These are phyloP conservation scores for Chrysochromulina tobinii DNA, from an alignment of 78 protist genomes.

Conservation along the genomic window DNA sequence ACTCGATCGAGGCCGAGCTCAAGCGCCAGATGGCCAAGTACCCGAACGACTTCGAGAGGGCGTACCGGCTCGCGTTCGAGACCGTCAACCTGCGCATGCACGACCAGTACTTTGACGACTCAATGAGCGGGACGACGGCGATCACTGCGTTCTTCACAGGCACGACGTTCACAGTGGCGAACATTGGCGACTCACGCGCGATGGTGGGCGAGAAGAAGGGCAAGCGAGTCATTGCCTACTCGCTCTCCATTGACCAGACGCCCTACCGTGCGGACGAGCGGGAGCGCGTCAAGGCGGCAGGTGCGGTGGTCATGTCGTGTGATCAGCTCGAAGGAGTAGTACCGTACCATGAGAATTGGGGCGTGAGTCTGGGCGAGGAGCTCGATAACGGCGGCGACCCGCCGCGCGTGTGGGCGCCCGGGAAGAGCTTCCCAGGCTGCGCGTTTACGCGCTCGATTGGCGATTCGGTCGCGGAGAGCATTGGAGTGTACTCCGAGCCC, in stretches of 20 bases:
- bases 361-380: conserved; percentile 4
- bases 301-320: conserved; percentile 13
- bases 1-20: neutral
- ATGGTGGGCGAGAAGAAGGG: neutral
- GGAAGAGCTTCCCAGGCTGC: neutral
- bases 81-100: neutral
- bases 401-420: conserved; percentile 23
- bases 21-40: neutral
- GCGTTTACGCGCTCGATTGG: conserved; percentile 32
- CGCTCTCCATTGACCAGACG: conserved; percentile 9
- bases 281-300: neutral
- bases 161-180: neutral
- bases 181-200: conserved; percentile 35
- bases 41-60: neutral
- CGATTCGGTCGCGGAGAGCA: neutral
- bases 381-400: conserved; percentile 29
- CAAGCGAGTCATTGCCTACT: neutral
- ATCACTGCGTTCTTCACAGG: neutral
- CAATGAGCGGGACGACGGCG: neutral
- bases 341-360: conserved; percentile 13
- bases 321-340: neutral
- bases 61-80: neutral
- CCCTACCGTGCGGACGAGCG: conserved; percentile 29
- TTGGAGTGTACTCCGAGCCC: conserved; percentile 6
- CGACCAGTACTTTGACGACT: neutral